Conservation (phyloP, 208 protist genomes). For the Leishmania tropica region DNA sequence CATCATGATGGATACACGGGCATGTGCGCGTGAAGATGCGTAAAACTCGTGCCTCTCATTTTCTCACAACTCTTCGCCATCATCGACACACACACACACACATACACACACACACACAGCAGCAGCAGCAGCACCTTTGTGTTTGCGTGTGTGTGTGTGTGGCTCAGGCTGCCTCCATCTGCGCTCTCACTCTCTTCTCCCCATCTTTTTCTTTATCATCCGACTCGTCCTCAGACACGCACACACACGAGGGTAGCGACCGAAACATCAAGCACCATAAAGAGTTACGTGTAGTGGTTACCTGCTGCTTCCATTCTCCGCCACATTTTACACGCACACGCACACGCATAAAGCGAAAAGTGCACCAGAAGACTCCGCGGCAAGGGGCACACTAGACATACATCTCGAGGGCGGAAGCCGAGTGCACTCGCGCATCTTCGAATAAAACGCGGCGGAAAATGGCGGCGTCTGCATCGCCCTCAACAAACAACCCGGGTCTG, state of each 20-base stretch:
- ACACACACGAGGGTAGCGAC: slow-evolving; percentile 5
- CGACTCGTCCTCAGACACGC: slow-evolving; percentile 6
- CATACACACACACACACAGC: neutral
- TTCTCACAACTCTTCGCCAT: neutral
- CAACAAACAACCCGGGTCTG: slow-evolving; percentile 26
- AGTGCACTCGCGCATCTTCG: neutral
- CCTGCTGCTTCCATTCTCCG: neutral
- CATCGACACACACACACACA: neutral
- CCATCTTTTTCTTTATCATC: neutral
- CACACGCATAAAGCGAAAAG: slow-evolving; percentile 2
- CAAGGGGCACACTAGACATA: neutral
- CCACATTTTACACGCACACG: slow-evolving; percentile 3
- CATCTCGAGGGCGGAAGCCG: too few relatives aligned
- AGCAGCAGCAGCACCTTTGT: too few relatives aligned
- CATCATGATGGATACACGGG: too few relatives aligned
- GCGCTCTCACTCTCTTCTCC: neutral
- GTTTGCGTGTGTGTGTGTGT: neutral
- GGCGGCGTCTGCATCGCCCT: neutral
- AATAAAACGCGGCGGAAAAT: neutral
- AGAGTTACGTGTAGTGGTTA: neutral
- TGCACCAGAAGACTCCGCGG: neutral
- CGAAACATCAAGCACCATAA: neutral
- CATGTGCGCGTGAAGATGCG: neutral
- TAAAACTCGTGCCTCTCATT: neutral
- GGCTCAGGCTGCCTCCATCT: neutral